phyloP scores from a whole-genome alignment of 257 asterid species.

The Ballota nigra region DNA sequence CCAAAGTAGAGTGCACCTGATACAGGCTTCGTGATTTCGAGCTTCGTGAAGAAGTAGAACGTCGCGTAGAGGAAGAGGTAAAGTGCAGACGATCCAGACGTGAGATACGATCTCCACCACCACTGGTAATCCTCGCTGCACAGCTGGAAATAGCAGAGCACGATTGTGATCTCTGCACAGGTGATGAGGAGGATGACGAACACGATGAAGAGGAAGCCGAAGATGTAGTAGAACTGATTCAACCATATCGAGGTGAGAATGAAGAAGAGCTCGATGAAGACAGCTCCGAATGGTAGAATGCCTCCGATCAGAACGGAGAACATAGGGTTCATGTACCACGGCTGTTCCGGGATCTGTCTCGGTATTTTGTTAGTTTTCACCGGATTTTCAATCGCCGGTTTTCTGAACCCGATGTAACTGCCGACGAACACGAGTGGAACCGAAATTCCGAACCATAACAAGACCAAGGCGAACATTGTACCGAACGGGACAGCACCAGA shows the following conservation, averaged over 20 bases:
- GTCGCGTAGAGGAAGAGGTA: conserved; percentile 79
- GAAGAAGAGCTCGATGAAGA: conserved; percentile 78
- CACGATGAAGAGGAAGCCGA: conserved; percentile 78
- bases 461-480: conserved; percentile 70
- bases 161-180: conserved; percentile 71
- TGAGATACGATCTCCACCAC: conserved; percentile 86
- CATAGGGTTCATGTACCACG: conserved; percentile 66
- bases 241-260: conserved; percentile 81
- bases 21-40: conserved; percentile 67
- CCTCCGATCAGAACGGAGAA: conserved; percentile 71
- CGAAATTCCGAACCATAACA: conserved; percentile 80
- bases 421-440: conserved; percentile 76
- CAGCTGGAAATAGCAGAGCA: conserved; percentile 81
- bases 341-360: conserved; percentile 75
- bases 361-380: conserved; percentile 74
- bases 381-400: conserved; percentile 66
- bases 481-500: conserved; percentile 83
- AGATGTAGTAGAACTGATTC: conserved; percentile 86
- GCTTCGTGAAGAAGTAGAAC: conserved; percentile 80
- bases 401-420: conserved; percentile 57
- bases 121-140: conserved; percentile 77
- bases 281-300: conserved; percentile 75
- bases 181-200: conserved; percentile 68
- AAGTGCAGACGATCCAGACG: conserved; percentile 70
- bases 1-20: conserved; percentile 77